Evolutionary conservation across 2,329 filamentous ascomycete genomes (phyloP), one percentile per base, ranked within the genome.

Genomic region (Ophiostoma triangulosporum): DNA sequence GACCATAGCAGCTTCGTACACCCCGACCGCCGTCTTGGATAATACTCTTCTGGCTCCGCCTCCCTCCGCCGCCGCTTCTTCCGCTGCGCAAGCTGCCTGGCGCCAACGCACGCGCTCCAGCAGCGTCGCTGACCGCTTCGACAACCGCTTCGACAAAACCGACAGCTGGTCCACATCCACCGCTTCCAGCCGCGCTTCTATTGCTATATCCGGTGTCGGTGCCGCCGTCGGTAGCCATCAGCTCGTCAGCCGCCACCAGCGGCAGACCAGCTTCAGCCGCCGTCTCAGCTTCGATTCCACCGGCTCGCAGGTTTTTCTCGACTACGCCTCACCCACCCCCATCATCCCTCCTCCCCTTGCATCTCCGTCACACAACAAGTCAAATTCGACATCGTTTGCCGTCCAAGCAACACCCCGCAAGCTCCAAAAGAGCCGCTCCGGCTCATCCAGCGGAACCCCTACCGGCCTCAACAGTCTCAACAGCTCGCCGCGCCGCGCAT

Each of bases 161-260:
- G 43, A 46, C 43, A 46, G 15, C 61, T 76, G 74, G 74, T 77
- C 75, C 40, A 66, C 69, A 20, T 78, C 76, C 14, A 76, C 75
- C 50, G 63, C 66, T 8, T 77, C 75, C 40, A 77, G 71, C 56
- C 70, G 67, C 58, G 65, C 68, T 35, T 74, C 72, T 48, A 59
- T 60, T 45, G 59, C 61, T 11, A 36, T 22, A 22, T 22, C 48
- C 11, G 43, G 43, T 17, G 43, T 46, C 15, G 56, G 32, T 32
- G 17, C 48, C 11, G 43, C 24, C 24, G 26, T 24, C 26, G 56
- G 32, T 33, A 48, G n/a, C 45, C 54, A 53, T 31, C 56, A 40
- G 57, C 61, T 64, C 48, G 62, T 60, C 52, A 64, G 57, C 49
- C 55, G 56, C 35, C 58, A 62, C 57, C 64, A 64, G 54, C 62